Conservation (phyloP, 139 green algal species). For the Pedinophyceae sp. region DNA sequence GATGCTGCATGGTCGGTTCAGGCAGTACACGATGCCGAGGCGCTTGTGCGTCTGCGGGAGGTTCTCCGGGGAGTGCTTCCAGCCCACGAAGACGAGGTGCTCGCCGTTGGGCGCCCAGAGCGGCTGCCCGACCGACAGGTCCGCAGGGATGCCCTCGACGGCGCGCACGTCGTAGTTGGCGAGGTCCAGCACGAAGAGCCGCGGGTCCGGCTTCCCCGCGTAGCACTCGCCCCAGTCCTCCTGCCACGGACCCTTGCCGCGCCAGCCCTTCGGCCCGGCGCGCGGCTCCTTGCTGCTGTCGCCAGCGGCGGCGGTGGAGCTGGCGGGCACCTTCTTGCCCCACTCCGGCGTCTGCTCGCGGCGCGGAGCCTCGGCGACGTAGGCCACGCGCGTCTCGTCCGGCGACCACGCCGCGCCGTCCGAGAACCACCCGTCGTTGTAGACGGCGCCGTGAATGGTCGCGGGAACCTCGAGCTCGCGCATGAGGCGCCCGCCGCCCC, state of each 20-base stretch:
- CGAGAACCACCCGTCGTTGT: slow-evolving; percentile 69
- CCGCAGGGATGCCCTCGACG: background rate
- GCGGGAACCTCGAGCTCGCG: slow-evolving; percentile 42
- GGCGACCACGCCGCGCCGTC: slow-evolving; percentile 50
- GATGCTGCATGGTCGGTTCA: slow-evolving; percentile 60
- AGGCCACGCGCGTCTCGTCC: slow-evolving; percentile 50
- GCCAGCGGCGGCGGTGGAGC: too few relatives aligned
- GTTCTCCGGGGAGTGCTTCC: slow-evolving; percentile 40
- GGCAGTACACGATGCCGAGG: slow-evolving; percentile 78
- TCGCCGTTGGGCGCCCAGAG: slow-evolving; percentile 31
- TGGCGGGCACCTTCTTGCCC: too few relatives aligned
- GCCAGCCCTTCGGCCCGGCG: slow-evolving; percentile 37
- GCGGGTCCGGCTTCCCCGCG: background rate
- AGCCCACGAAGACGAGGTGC: slow-evolving; percentile 38
- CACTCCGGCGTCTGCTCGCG: slow-evolving; percentile 25
- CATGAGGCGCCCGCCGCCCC: slow-evolving; percentile 31
- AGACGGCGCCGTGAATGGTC: slow-evolving; percentile 50
- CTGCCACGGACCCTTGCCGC: slow-evolving; percentile 31
- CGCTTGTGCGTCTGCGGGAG: slow-evolving; percentile 28
- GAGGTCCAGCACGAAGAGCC: slow-evolving; percentile 10
- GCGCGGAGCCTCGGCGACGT: slow-evolving; percentile 54
- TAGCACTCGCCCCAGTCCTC: slow-evolving; percentile 12
- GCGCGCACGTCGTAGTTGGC: background rate
- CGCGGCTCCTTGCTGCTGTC: slow-evolving; percentile 11
- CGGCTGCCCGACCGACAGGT: slow-evolving; percentile 44